Conservation (phyloP, 306 rosid genomes). For the Argentina anserina region DNA sequence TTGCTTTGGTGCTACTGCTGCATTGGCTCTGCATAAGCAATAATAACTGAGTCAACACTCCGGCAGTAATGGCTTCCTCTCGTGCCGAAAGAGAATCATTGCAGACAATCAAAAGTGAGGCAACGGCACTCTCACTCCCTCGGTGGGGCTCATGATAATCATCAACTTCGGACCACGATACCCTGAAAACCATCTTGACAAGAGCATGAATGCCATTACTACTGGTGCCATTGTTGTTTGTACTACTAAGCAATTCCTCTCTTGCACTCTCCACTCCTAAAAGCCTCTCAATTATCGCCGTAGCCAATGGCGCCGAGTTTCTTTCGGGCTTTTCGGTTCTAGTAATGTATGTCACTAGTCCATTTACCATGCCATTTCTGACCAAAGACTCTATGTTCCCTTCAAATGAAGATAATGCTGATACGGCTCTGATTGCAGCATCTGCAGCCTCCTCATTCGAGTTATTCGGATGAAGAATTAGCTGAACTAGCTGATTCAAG, state of each 20-base stretch:
- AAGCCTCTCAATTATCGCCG: slow-evolving; percentile 56
- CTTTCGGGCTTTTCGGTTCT: slow-evolving; percentile 36
- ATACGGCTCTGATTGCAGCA: slow-evolving; percentile 55
- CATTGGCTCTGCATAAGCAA: slow-evolving; percentile 82
- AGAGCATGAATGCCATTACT: slow-evolving; percentile 40
- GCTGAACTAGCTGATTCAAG: slow-evolving; percentile 36
- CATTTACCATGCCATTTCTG: slow-evolving; percentile 50
- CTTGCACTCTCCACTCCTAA: slow-evolving; percentile 43
- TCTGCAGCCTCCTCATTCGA: slow-evolving; percentile 43
- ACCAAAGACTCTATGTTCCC: slow-evolving; percentile 43
- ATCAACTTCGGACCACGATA: slow-evolving; percentile 21
- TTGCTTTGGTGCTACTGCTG: slow-evolving; percentile 51
- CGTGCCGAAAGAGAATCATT: slow-evolving; percentile 43
- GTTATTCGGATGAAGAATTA: slow-evolving; percentile 18
- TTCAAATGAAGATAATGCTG: slow-evolving; percentile 43
- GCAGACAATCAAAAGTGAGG: slow-evolving; percentile 46
- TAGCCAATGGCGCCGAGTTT: slow-evolving; percentile 37
- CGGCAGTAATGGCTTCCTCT: slow-evolving; percentile 60
- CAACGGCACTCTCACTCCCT: slow-evolving; percentile 70
- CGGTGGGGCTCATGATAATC: slow-evolving; percentile 22
- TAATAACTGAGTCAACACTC: slow-evolving; percentile 59
- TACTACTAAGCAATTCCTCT: slow-evolving; percentile 42
- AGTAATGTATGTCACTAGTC: slow-evolving; percentile 48
- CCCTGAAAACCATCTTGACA: slow-evolving; percentile 65
- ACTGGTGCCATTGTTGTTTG: not conserved